phyloP scores from a whole-genome alignment of 2,329 filamentous ascomycete species.

The Bipolaris bicolor region DNA sequence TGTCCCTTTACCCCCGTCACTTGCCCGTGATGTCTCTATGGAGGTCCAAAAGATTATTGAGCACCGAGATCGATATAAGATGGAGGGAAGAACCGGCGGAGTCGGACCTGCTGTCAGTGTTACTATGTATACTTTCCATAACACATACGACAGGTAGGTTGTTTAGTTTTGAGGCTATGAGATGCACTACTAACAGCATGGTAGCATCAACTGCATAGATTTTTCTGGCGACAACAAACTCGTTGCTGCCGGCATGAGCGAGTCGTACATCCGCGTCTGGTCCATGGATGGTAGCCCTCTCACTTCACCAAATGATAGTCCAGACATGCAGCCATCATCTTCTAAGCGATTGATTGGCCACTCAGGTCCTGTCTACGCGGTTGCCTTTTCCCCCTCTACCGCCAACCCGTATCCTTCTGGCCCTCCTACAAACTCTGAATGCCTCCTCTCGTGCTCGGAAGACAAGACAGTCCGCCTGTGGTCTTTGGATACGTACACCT shows the following conservation, averaged over 20 bases:
- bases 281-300: constrained; percentile 84
- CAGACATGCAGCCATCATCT: constrained; percentile 63
- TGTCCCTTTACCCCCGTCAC: constrained; percentile 84
- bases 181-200: not conserved
- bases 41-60: constrained; percentile 95
- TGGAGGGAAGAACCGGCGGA: constrained; percentile 82
- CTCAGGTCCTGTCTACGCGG: constrained; percentile 83
- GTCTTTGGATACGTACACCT: constrained; percentile 92
- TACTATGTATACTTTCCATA: constrained; percentile 99
- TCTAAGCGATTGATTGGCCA: constrained; percentile 86
- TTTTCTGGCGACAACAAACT: constrained; percentile 91
- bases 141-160: constrained; percentile 85
- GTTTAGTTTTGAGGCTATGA: not conserved
- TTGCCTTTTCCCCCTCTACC: constrained; percentile 82
- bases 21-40: constrained; percentile 87
- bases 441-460: constrained; percentile 84
- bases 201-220: constrained; percentile 86
- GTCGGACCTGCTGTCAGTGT: constrained; percentile 83
- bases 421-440: constrained; percentile 68
- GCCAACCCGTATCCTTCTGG: constrained; percentile 55
- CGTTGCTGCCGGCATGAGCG: constrained; percentile 85
- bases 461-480: constrained; percentile 90
- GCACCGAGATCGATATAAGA: constrained; percentile 87
- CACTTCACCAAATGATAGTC: constrained; percentile 65
- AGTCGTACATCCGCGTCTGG: constrained; percentile 97